Evolutionary conservation across 495 filamentous ascomycete genomes (phyloP).

Genomic region (Neurospora pannonica): DNA sequence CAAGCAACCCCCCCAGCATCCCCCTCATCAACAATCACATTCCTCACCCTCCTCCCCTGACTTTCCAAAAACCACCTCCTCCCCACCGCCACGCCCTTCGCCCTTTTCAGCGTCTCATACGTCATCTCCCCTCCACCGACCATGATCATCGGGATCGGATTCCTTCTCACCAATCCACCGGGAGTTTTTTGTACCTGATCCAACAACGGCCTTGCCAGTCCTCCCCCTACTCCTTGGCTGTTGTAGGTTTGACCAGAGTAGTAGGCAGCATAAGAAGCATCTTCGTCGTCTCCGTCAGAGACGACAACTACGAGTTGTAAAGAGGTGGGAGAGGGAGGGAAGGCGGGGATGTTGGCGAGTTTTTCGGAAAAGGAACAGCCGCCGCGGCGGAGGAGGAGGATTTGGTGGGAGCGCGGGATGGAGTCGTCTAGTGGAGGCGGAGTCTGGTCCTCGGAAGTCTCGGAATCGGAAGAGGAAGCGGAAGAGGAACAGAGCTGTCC

Average conservation of each 20-base stretch:
- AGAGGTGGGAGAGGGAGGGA: conserved; percentile 44
- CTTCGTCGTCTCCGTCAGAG: conserved; percentile 48
- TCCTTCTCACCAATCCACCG: conserved; percentile 58
- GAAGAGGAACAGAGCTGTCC: conserved; percentile 52
- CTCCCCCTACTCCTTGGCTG: neutral
- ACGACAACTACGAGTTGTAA: conserved; percentile 80
- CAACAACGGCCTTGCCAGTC: conserved; percentile 56
- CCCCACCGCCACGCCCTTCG: conserved; percentile 58
- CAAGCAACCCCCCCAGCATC: conserved; percentile 4
- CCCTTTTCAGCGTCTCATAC: conserved; percentile 50
- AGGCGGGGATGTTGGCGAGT: conserved; percentile 71
- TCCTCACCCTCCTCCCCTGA: conserved; percentile 67
- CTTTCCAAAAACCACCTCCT: conserved; percentile 74
- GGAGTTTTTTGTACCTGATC: conserved; percentile 66
- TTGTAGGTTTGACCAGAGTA: conserved; percentile 18
- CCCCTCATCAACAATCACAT: conserved; percentile 59
- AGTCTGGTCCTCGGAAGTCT: neutral
- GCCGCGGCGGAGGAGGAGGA: conserved; percentile 77
- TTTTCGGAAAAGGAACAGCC: conserved; percentile 80
- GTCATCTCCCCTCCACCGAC: conserved; percentile 65
- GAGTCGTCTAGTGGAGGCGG: conserved; percentile 18
- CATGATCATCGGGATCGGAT: conserved; percentile 78
- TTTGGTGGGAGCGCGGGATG: conserved; percentile 56
- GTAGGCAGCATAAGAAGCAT: neutral
- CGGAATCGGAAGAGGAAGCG: neutral